Evolutionary conservation across 2,329 filamentous ascomycete species (phyloP).

Genomic region (Aspergillus versicolor): DNA sequence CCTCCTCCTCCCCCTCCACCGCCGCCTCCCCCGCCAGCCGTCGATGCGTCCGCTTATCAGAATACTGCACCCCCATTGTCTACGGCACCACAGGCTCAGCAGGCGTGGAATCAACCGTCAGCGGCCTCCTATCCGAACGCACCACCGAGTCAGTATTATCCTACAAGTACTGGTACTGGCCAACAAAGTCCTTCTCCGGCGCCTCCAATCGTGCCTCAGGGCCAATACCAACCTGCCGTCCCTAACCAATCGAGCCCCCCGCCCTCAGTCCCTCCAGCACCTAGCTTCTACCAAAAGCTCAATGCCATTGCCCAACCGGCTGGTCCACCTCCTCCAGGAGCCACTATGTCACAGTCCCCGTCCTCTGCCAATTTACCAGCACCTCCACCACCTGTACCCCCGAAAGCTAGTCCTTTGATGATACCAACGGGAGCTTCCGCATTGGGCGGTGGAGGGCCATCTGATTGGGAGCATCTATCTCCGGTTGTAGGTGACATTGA

Average conservation of each 20-base stretch:
- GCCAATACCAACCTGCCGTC: conserved; percentile 11
- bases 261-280: background rate
- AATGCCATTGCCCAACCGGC: background rate
- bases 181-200: background rate
- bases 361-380: background rate
- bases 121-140: conserved; percentile 32
- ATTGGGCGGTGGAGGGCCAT: conserved; percentile 44
- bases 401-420: conserved; percentile 22
- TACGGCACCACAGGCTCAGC: conserved; percentile 23
- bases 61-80: conserved; percentile 17
- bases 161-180: background rate
- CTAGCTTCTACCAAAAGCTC: conserved; percentile 1
- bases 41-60: conserved; percentile 30
- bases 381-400: conserved; percentile 23
- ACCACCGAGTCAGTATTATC: conserved; percentile 20
- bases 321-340: background rate
- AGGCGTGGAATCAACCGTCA: conserved; percentile 26
- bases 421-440: conserved; percentile 33
- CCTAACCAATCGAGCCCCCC: background rate
- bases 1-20: conserved; percentile 41
- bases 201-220: conserved; percentile 17
- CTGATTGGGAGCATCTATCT: conserved; percentile 49
- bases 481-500: conserved; percentile 38
- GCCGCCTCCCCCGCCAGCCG: conserved; percentile 26
- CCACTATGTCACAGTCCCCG: conserved; percentile 5